Evolutionary conservation across 176 grass and related monocot species (phyloP).

Genomic region (Dactylis glomerata): DNA sequence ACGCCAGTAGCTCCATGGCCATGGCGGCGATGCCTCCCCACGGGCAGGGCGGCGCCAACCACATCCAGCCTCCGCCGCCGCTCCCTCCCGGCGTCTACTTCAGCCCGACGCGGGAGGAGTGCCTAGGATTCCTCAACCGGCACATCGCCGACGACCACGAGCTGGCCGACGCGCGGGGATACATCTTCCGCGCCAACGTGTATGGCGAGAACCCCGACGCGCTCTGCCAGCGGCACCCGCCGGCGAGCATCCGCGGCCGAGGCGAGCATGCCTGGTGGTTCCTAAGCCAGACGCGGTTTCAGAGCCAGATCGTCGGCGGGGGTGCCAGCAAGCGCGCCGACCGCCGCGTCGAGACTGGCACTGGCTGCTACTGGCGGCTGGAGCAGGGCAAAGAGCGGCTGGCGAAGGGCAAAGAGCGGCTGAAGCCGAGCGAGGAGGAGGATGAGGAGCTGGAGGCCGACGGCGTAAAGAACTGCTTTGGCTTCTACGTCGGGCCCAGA

Average conservation of each 20-base stretch:
- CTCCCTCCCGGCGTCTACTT: slow-evolving; percentile 28
- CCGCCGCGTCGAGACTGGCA: background rate
- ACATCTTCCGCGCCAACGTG: background rate
- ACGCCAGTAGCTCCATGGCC: background rate
- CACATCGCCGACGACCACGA: background rate
- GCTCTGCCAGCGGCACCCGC: background rate
- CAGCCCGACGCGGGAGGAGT: slow-evolving; percentile 17
- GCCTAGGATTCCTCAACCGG: background rate
- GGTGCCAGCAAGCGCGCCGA: background rate
- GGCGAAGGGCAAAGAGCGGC: too few species aligned
- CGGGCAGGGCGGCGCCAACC: background rate
- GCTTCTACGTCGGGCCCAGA: background rate
- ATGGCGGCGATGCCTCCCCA: background rate
- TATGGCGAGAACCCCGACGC: slow-evolving; percentile 8
- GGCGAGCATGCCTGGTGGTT: background rate
- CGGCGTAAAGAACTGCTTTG: background rate
- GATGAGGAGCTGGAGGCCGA: background rate
- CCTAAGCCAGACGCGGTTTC: background rate
- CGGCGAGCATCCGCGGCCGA: background rate
- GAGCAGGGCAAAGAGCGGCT: background rate
- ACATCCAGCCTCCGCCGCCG: background rate
- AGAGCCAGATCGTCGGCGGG: background rate
- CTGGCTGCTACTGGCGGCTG: slow-evolving; percentile 12
- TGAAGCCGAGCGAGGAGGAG: background rate
- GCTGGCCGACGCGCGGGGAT: background rate